phyloP scores from a whole-genome alignment of 73 alveolate species.

The Paraurostyla sp. region DNA sequence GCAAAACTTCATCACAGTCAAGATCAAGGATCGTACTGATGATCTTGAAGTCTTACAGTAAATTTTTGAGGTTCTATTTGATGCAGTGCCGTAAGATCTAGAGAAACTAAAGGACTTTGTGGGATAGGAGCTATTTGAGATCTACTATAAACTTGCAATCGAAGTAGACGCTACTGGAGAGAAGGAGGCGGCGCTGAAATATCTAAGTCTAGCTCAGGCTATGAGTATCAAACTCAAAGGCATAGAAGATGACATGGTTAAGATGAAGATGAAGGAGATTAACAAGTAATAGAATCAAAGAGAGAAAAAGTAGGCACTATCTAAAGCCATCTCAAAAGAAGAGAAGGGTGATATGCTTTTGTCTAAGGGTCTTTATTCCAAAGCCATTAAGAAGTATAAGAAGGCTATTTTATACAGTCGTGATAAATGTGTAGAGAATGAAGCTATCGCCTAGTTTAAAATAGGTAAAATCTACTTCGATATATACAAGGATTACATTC shows the following conservation, averaged over 20 bases:
- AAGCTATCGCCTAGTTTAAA: not conserved
- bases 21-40: slow-evolving; percentile 29
- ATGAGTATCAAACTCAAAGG: not conserved
- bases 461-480: slow-evolving; percentile 18
- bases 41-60: slow-evolving; percentile 19
- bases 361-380: not conserved
- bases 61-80: slow-evolving; percentile 35
- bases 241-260: slow-evolving; percentile 6
- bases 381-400: slow-evolving; percentile 39
- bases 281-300: not conserved
- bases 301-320: not conserved
- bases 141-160: slow-evolving; percentile 18
- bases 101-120: not conserved
- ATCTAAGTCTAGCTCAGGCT: not conserved
- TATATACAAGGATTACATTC: not conserved
- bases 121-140: slow-evolving; percentile 27
- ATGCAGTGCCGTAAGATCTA: not conserved
- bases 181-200: slow-evolving; percentile 22
- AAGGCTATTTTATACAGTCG: slow-evolving; percentile 12
- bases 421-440: not conserved
- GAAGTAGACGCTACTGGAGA: slow-evolving; percentile 56
- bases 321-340: not conserved
- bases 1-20: not conserved
- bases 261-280: not conserved
- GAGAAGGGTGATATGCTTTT: not conserved